These are phyloP conservation scores for Oldenlandia corymbosa DNA, from an alignment of 257 asterid genomes.

Conservation along the genomic window DNA sequence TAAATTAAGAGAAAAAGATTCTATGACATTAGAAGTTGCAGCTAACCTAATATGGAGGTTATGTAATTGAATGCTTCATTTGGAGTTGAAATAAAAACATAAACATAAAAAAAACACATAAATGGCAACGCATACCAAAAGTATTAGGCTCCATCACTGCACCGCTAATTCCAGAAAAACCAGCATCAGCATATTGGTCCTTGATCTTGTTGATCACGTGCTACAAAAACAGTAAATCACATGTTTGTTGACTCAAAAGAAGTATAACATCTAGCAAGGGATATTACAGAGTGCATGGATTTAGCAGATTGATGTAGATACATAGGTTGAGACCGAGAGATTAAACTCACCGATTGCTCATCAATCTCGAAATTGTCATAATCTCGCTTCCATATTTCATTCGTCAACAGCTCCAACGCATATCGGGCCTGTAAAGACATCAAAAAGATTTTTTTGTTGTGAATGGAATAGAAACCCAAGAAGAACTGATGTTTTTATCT, in stretches of 20 bases:
- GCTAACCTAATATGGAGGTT: background rate
- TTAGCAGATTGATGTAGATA: background rate
- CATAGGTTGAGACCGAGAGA: background rate
- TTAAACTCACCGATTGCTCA: slow-evolving; percentile 59
- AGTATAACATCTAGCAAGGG: background rate
- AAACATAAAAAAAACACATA: slow-evolving; percentile 7
- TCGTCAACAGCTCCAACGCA: slow-evolving; percentile 84
- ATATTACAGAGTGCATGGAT: background rate
- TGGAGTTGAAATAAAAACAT: slow-evolving; percentile 3
- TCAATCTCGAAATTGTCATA: slow-evolving; percentile 74
- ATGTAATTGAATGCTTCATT: background rate
- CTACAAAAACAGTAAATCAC: slow-evolving; percentile 35
- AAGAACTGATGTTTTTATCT: background rate
- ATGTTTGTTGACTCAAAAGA: background rate
- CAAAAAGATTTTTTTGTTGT: background rate
- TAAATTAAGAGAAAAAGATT: slow-evolving; percentile 30
- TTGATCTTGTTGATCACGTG: slow-evolving; percentile 52
- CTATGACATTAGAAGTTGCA: slow-evolving; percentile 8
- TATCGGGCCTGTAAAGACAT: slow-evolving; percentile 68
- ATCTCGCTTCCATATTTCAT: slow-evolving; percentile 86
- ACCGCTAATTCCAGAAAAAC: slow-evolving; percentile 47
- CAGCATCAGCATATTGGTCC: slow-evolving; percentile 42
- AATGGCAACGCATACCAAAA: slow-evolving; percentile 52
- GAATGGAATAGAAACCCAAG: background rate
- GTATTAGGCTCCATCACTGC: slow-evolving; percentile 55